Base-by-base conservation (phyloP, 1,139 yeast species). In the Nakaseomyces delphensis region DNA sequence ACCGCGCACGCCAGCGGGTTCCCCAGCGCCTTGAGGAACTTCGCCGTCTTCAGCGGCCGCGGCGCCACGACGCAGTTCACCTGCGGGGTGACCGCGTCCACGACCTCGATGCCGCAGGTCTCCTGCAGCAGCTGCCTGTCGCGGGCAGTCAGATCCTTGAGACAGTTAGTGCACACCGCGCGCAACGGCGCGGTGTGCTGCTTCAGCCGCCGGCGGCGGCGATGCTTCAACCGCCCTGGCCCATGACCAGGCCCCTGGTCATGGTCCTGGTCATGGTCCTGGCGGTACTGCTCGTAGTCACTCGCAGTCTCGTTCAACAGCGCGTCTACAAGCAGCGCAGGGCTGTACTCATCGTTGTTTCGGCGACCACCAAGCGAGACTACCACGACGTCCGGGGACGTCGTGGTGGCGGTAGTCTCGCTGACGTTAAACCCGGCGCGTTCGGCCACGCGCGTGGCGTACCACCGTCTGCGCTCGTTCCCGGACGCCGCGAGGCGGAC, bases 111-210 rank as follows among this genome's bases (percentile, higher is more conserved):
- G 5, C 27, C 27, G 16, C 9, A 27, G 13, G 10, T 21, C 24
- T 33, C 13, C 9, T 18, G 15, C 25, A 33, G 27, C 9, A 10
- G 27, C 14, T 18, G 25, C 14, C 21, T 33, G 11, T 33, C 37
- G 18, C 37, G 37, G 16, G 4, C 18, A 5, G 19, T 33, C n/a
- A 33, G 37, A 4, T 20, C 27, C 27, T 21, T 20, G 27, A 33
- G 37, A 13, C 37, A 33, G 37, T 20, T 33, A 25, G 37, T 33
- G 14, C 37, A 20, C 18, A 33, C 37, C 7, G 37, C 37, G n/a
- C 37, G 37, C 21, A 33, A n/a, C 19, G 15, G 11, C 18, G 13
- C 13, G 4, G n/a, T n/a, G 18, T 29, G 6, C 32, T 14, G 32
- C n/a, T n/a, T n/a, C n/a, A n/a, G n/a, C n/a, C n/a, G n/a, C n/a